phyloP scores from a whole-genome alignment of 2,329 filamentous ascomycete species.

The Chaetomiaceae sp. region DNA sequence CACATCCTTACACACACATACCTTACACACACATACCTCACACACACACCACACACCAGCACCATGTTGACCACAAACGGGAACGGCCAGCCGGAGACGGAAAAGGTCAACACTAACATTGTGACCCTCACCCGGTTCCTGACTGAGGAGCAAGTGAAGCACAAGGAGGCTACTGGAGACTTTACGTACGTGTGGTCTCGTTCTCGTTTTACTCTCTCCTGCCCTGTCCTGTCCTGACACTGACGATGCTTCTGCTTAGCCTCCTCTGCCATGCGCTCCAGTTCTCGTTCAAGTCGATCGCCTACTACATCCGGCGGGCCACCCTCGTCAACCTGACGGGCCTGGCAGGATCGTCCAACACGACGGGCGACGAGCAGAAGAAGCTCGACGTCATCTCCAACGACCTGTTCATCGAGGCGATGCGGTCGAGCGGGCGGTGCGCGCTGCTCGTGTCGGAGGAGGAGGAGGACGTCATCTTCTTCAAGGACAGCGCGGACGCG shows the following conservation, averaged over 20 bases:
- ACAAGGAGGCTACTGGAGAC: slow-evolving; percentile 93
- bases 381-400: slow-evolving; percentile 99
- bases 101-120: slow-evolving; percentile 93
- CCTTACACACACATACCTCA: slow-evolving; percentile 3
- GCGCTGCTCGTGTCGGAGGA: slow-evolving; percentile 95
- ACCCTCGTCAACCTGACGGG: slow-evolving; percentile 94
- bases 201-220: neutral
- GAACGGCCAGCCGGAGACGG: slow-evolving; percentile 49
- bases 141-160: slow-evolving; percentile 90
- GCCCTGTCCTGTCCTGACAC: slow-evolving; percentile 1
- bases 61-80: slow-evolving; percentile 30
- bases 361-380: slow-evolving; percentile 96
- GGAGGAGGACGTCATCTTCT: slow-evolving; percentile 87
- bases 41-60: slow-evolving; percentile 6
- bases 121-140: slow-evolving; percentile 92
- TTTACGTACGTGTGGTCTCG: slow-evolving; percentile 69
- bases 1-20: neutral
- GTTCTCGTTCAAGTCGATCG: slow-evolving; percentile 99
- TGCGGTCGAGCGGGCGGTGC: slow-evolving; percentile 88
- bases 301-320: slow-evolving; percentile 96
- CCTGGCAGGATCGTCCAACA: slow-evolving; percentile 90
- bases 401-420: slow-evolving; percentile 92
- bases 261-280: slow-evolving; percentile 95
- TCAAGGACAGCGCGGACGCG: slow-evolving; percentile 68
- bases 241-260: slow-evolving; percentile 44